Evolutionary conservation across 352 stramenopile genomes (phyloP).

Genomic region (Saprolegnia diclina): DNA sequence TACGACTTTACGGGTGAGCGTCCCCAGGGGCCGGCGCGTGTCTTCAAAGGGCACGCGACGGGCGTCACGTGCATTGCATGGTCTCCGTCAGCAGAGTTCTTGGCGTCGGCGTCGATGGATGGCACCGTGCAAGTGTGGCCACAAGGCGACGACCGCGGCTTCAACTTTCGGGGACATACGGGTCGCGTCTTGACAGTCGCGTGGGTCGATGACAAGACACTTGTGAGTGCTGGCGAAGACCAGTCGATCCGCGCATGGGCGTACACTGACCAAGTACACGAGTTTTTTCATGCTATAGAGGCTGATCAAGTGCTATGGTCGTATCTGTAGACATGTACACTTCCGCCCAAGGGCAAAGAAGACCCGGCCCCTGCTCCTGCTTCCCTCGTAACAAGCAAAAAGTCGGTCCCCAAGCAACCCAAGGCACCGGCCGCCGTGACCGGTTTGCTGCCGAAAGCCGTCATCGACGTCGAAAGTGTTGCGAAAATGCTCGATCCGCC

Average conservation of each 20-base stretch:
- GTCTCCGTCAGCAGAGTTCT: constrained; percentile 28
- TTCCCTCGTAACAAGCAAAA: constrained; percentile 28
- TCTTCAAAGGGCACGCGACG: constrained; percentile 36
- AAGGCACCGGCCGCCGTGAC: neutral
- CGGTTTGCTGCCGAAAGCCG: too few species aligned
- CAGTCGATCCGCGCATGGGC: constrained; percentile 64
- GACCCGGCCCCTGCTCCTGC: neutral
- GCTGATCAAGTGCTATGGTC: neutral
- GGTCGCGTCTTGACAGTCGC: constrained; percentile 50
- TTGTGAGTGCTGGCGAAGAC: constrained; percentile 62
- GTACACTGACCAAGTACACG: constrained; percentile 33
- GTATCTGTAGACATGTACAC: neutral
- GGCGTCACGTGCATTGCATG: constrained; percentile 49
- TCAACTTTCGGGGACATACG: constrained; percentile 42
- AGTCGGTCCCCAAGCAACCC: neutral
- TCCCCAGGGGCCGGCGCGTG: neutral
- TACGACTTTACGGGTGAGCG: constrained; percentile 30
- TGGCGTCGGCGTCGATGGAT: constrained; percentile 54
- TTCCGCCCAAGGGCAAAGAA: constrained; percentile 5
- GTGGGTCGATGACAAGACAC: constrained; percentile 40
- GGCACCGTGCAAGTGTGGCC: constrained; percentile 56
- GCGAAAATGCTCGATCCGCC: too few species aligned
- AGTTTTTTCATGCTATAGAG: too few species aligned
- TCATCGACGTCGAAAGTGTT: too few species aligned
- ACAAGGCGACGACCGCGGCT: constrained; percentile 26